phyloP scores from a whole-genome alignment of 441 rosid genomes.

The Sinapis alba region DNA sequence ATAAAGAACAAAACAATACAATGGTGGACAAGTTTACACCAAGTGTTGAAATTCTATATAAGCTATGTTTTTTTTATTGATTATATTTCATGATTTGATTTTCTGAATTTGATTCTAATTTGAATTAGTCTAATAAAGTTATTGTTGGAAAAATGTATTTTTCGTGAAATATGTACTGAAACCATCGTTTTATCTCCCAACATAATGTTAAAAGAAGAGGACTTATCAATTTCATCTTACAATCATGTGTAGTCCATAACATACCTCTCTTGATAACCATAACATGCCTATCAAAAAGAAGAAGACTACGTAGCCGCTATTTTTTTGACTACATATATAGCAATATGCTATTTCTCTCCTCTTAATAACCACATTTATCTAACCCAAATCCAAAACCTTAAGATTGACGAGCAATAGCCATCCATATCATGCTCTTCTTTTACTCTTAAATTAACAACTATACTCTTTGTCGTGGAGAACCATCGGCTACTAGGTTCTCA shows the following conservation, averaged over 20 bases:
- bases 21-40: background rate
- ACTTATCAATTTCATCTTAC: background rate
- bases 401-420: background rate
- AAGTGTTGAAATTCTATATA: background rate
- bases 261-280: background rate
- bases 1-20: background rate
- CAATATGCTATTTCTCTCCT: background rate
- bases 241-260: background rate
- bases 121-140: background rate
- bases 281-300: background rate
- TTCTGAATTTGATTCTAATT: background rate
- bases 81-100: background rate
- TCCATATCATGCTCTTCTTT: background rate
- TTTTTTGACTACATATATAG: background rate
- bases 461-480: background rate
- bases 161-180: background rate
- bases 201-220: background rate
- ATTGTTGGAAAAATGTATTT: background rate
- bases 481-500: background rate
- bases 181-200: background rate
- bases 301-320: background rate
- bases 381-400: background rate
- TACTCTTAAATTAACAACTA: background rate
- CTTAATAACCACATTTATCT: background rate
- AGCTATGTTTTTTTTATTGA: background rate